Percentiles rank a stretch among this genome's conserved stretches.
Conservation (phyloP, 2,329 filamentous ascomycete species). For the Beauveria pseudobassiana region DNA sequence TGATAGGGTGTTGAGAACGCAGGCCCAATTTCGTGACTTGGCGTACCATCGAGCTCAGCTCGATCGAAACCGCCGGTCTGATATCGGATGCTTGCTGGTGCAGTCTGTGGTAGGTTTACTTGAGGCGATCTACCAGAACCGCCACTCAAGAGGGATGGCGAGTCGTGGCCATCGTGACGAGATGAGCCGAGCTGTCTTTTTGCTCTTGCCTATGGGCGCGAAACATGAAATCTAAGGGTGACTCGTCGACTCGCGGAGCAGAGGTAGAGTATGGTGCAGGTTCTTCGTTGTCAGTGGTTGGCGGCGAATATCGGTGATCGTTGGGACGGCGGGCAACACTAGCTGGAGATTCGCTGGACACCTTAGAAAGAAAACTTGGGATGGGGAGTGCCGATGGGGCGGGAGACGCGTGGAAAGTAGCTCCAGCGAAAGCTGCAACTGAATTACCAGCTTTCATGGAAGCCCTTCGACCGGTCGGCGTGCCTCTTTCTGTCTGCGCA, state of each 20-base stretch:
- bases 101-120: slow-evolving; percentile 28
- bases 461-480: slow-evolving; percentile 32
- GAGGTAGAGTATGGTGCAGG: slow-evolving; percentile 34
- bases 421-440: slow-evolving; percentile 74
- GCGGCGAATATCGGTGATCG: slow-evolving; percentile 40
- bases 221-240: slow-evolving; percentile 86
- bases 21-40: slow-evolving; percentile 49
- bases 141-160: not conserved
- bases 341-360: slow-evolving; percentile 57
- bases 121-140: not conserved
- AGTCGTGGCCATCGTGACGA: slow-evolving; percentile 30
- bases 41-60: slow-evolving; percentile 56
- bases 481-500: slow-evolving; percentile 33
- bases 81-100: slow-evolving; percentile 27
- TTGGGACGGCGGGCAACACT: slow-evolving; percentile 28
- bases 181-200: slow-evolving; percentile 47
- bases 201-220: slow-evolving; percentile 76
- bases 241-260: slow-evolving; percentile 42
- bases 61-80: slow-evolving; percentile 20
- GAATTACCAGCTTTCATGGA: slow-evolving; percentile 35
- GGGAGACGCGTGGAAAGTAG: slow-evolving; percentile 91
- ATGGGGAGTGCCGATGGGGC: slow-evolving; percentile 85
- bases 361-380: slow-evolving; percentile 76
- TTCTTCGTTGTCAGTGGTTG: slow-evolving; percentile 45
- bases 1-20: slow-evolving; percentile 62